A percentile compares a stretch with the other conserved stretches of the same genome.
These are phyloP conservation scores for Eucalyptus sp. DNA, from an alignment of 345 rosid species.

Conservation along the genomic window DNA sequence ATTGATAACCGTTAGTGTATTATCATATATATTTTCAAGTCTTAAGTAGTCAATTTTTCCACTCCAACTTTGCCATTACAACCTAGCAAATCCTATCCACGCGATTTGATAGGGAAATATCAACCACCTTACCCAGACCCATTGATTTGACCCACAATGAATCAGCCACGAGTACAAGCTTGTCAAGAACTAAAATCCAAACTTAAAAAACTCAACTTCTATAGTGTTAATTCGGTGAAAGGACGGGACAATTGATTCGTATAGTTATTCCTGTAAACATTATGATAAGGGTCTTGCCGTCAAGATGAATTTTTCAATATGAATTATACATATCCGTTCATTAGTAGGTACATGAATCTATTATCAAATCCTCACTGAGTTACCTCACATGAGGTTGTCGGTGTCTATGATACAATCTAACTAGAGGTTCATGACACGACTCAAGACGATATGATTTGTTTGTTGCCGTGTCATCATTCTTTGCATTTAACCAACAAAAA, in stretches of 20 bases:
- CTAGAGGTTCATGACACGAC: background rate
- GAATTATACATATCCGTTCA: background rate
- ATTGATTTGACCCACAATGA: background rate
- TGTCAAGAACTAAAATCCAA: background rate
- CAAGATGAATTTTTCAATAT: accelerated
- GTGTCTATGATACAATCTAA: background rate
- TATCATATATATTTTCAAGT: background rate
- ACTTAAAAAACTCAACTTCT: background rate
- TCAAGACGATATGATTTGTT: background rate
- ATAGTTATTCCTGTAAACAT: accelerated
- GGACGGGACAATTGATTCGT: accelerated
- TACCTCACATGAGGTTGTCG: accelerated
- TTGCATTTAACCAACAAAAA: background rate
- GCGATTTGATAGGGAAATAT: background rate
- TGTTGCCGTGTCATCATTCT: accelerated
- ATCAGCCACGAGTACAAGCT: background rate
- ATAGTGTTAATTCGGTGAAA: background rate
- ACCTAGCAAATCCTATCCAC: background rate
- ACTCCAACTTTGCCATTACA: background rate
- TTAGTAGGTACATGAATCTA: background rate
- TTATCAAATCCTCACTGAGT: accelerated
- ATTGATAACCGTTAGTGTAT: background rate
- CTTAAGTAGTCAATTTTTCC: background rate
- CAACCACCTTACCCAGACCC: background rate
- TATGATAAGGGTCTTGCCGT: accelerated